These are phyloP conservation scores for Setaria viridis DNA, from an alignment of 202 grass and related monocot species.

Conservation along the genomic window DNA sequence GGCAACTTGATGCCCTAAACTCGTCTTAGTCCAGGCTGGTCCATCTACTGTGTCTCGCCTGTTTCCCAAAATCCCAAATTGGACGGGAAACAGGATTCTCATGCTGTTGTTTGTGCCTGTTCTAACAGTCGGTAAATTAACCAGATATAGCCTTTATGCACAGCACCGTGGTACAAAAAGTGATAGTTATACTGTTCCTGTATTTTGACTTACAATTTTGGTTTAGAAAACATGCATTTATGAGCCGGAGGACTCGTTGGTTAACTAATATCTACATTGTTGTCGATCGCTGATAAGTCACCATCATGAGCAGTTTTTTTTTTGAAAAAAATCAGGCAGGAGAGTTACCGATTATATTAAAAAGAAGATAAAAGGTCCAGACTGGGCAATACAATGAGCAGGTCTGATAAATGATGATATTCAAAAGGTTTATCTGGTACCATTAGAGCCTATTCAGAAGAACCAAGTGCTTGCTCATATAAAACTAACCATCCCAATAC, in stretches of 20 bases:
- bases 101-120: slow-evolving; percentile 14
- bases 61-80: neutral
- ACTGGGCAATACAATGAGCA: neutral
- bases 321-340: too few species aligned
- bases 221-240: slow-evolving; percentile 10
- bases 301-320: neutral
- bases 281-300: neutral
- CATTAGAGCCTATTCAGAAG: neutral
- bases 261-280: neutral
- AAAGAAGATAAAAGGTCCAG: too few species aligned
- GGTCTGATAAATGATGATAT: neutral
- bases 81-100: neutral
- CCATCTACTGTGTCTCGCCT: neutral
- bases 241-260: neutral
- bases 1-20: slow-evolving; percentile 90
- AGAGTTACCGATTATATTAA: too few species aligned
- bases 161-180: neutral
- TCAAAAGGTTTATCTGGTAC: neutral
- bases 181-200: neutral
- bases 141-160: slow-evolving; percentile 9
- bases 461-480: neutral
- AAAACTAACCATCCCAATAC: neutral
- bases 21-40: slow-evolving; percentile 44
- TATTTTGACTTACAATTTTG: slow-evolving; percentile 37
- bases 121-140: slow-evolving; percentile 8